These are phyloP conservation scores for Phytophthora macrochlamydospora DNA, from an alignment of 352 stramenopile genomes.

Conservation along the genomic window DNA sequence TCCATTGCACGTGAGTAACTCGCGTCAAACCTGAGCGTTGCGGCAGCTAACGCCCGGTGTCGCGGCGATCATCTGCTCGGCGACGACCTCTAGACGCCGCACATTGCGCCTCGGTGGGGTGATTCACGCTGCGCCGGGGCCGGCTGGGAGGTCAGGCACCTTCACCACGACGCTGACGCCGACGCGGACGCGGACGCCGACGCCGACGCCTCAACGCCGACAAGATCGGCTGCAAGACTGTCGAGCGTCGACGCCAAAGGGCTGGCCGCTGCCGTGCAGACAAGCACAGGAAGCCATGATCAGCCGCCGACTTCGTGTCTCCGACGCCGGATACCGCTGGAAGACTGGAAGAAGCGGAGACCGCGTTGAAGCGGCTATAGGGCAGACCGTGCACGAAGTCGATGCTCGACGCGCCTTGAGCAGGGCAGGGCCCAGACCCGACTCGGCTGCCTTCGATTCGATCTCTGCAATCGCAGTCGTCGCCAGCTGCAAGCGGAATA, in stretches of 20 bases:
- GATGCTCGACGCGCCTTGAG: slow-evolving; percentile 18
- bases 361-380: neutral
- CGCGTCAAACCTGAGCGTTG: neutral
- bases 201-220: too few relatives aligned
- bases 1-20: neutral
- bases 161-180: neutral
- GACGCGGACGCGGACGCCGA: too few relatives aligned
- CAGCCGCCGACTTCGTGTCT: slow-evolving; percentile 7
- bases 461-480: slow-evolving; percentile 1
- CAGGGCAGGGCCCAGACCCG: slow-evolving; percentile 3
- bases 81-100: slow-evolving; percentile 13
- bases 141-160: slow-evolving; percentile 4
- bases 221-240: too few relatives aligned
- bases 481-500: slow-evolving; percentile 16
- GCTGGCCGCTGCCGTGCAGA: slow-evolving; percentile 7
- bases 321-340: slow-evolving; percentile 6
- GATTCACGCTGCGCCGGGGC: slow-evolving; percentile 5
- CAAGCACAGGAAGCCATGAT: slow-evolving; percentile 9
- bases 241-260: neutral
- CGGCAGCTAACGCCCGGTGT: neutral
- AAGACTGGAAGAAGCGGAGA: neutral
- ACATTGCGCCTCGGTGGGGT: slow-evolving; percentile 6
- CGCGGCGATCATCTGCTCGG: slow-evolving; percentile 3
- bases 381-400: neutral
- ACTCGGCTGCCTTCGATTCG: slow-evolving; percentile 8